Conservation (phyloP, 108 stramenopile species). For the Seminavis robusta region DNA sequence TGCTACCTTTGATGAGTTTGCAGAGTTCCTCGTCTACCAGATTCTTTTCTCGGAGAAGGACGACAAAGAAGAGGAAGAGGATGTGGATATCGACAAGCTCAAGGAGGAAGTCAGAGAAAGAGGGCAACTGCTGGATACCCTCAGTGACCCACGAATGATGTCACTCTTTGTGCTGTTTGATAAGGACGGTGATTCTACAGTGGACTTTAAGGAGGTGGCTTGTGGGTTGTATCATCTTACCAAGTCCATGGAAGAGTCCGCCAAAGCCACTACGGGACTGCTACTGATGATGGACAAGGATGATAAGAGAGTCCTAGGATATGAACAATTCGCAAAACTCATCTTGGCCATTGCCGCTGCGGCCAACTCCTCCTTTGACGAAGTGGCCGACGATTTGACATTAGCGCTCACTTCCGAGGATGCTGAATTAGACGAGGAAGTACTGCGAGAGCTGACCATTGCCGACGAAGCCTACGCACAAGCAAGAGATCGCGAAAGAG, state of each 20-base stretch:
- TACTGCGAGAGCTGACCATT: conserved; percentile 18
- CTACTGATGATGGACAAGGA: conserved; percentile 42
- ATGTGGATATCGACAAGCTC: background rate
- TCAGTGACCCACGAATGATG: conserved; percentile 36
- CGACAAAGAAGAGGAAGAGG: background rate
- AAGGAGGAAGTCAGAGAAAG: background rate
- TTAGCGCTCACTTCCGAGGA: conserved; percentile 5
- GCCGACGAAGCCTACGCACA: conserved; percentile 22
- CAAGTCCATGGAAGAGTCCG: conserved; percentile 28
- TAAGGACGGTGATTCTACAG: conserved; percentile 24
- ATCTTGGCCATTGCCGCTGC: conserved; percentile 33
- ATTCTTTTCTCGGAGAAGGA: background rate
- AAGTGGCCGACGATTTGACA: conserved; percentile 30
- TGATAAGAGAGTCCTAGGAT: conserved; percentile 25
- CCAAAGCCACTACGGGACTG: conserved; percentile 22
- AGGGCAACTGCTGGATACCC: background rate
- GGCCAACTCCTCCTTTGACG: conserved; percentile 26
- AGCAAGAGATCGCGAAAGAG: background rate
- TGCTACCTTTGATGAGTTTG: conserved; percentile 8
- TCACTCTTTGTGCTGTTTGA: conserved; percentile 40
- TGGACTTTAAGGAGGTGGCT: conserved; percentile 48
- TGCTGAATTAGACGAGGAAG: conserved; percentile 3
- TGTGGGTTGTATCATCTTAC: conserved; percentile 34
- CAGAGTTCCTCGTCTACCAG: conserved; percentile 5
- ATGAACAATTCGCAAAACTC: conserved; percentile 34